Evolutionary conservation across 257 asterid genomes (phyloP).

Genomic region (Solanum verrucosum): DNA sequence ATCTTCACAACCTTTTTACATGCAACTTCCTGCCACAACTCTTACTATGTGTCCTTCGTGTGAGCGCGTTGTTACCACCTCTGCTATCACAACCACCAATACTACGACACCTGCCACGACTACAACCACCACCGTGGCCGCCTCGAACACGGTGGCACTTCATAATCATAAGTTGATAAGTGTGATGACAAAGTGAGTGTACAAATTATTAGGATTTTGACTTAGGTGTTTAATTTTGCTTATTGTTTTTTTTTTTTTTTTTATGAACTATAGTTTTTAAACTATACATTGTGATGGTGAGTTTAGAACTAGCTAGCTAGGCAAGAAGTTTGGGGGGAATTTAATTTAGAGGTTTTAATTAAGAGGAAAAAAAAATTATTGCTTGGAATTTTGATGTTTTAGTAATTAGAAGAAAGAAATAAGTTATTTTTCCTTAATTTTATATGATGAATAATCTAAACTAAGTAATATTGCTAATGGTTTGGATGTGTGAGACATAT

Average conservation of each 20-base stretch:
- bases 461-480: neutral
- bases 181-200: neutral
- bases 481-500: neutral
- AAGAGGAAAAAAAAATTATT: neutral
- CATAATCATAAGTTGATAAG: slow-evolving; percentile 15
- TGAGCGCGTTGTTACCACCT: slow-evolving; percentile 44
- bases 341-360: neutral
- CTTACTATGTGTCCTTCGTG: slow-evolving; percentile 95
- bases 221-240: neutral
- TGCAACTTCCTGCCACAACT: slow-evolving; percentile 87
- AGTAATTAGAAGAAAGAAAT: neutral
- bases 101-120: neutral
- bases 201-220: neutral
- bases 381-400: neutral
- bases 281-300: neutral
- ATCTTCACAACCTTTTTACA: slow-evolving; percentile 71
- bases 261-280: neutral
- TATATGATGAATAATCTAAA: neutral
- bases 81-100: neutral
- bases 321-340: neutral
- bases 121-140: neutral
- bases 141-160: neutral
- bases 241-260: too few relatives aligned
- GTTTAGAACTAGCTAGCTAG: neutral
- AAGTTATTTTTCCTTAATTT: neutral